A percentile compares a stretch with the other conserved stretches of the same genome.
These are phyloP conservation scores for Gryganskiella cystojenkinii DNA, from an alignment of 192 early-diverging fungal species.

Conservation along the genomic window DNA sequence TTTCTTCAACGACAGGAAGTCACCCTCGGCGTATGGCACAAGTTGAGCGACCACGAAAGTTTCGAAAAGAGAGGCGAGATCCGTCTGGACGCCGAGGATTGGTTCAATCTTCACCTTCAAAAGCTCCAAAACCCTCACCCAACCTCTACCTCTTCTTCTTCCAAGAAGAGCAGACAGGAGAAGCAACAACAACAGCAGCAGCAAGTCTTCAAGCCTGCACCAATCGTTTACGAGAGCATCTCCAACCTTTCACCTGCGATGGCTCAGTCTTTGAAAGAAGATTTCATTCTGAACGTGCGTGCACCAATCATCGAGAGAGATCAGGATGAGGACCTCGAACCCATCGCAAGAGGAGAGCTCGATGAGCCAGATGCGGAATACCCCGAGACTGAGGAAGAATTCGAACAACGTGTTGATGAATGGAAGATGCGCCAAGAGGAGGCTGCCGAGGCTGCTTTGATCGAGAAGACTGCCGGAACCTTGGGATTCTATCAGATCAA, in stretches of 20 bases:
- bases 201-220: neutral
- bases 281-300: conserved; percentile 41
- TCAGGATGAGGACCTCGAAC: conserved; percentile 4
- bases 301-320: conserved; percentile 16
- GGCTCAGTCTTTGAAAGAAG: conserved; percentile 6
- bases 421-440: conserved; percentile 36
- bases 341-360: too few species aligned
- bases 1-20: too few species aligned
- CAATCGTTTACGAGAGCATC: conserved; percentile 19
- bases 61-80: conserved; percentile 52
- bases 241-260: neutral
- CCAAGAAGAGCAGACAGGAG: conserved; percentile 7
- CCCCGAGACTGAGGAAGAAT: conserved; percentile 45
- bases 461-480: conserved; percentile 24
- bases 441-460: neutral
- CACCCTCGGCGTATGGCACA: conserved; percentile 48
- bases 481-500: conserved; percentile 47
- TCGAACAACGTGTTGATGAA: conserved; percentile 24
- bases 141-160: conserved; percentile 2
- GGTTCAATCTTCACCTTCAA: conserved; percentile 11
- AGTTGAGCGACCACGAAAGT: conserved; percentile 46
- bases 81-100: conserved; percentile 28
- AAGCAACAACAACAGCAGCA: conserved; percentile 23
- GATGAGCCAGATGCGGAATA: neutral
- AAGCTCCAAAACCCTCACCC: conserved; percentile 8